Conservation (phyloP, 352 stramenopile species). For the Pythium volutum region DNA sequence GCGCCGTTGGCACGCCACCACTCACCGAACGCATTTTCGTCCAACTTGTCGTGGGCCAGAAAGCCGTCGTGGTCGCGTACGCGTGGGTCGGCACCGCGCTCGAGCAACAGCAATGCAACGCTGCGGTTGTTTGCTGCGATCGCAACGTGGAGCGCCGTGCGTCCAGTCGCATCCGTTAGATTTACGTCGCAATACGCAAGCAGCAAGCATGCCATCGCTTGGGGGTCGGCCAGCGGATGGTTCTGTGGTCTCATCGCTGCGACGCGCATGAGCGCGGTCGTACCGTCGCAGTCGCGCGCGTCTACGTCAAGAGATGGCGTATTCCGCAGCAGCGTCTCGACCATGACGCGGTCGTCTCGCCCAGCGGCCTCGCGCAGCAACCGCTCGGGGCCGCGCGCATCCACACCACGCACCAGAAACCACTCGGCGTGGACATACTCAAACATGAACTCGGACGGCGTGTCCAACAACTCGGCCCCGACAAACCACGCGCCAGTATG, state of each 20-base stretch:
- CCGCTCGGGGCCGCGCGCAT: neutral
- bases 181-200: neutral
- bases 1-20: neutral
- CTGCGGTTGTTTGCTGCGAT: neutral
- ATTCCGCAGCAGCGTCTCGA: neutral
- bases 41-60: neutral
- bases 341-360: neutral
- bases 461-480: neutral
- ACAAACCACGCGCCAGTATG: neutral
- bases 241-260: too few species aligned
- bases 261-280: neutral
- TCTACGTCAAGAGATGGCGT: neutral
- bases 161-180: neutral
- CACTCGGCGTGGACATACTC: too few species aligned
- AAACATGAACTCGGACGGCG: neutral
- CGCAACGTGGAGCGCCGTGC: conserved; percentile 2
- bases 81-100: neutral
- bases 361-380: neutral
- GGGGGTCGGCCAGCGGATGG: too few species aligned
- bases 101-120: neutral
- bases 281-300: neutral
- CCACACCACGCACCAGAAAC: neutral
- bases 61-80: neutral
- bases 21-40: neutral
- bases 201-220: too few species aligned